Conservation (phyloP, 441 rosid species). For the Bruguiera hainesii region DNA sequence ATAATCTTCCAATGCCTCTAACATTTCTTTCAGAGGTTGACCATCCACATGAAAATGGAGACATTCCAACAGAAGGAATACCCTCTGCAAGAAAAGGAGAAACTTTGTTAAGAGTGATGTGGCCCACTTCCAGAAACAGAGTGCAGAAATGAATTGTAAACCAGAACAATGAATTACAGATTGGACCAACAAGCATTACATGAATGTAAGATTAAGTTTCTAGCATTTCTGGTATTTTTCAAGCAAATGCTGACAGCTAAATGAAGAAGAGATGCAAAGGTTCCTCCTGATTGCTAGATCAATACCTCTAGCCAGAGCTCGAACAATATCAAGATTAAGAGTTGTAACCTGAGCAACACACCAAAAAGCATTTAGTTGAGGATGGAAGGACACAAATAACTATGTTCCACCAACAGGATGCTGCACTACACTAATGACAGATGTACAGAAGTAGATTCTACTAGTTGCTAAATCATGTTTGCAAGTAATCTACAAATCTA, state of each 20-base stretch:
- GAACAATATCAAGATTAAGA: constrained; percentile 87
- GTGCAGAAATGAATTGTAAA: constrained; percentile 8
- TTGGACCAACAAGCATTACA: not conserved
- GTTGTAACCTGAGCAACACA: constrained; percentile 55
- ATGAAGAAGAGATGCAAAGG: constrained; percentile 5
- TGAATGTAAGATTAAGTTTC: not conserved
- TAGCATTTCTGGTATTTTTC: constrained; percentile 2
- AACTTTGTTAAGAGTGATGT: constrained; percentile 11
- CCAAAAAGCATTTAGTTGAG: constrained; percentile 1
- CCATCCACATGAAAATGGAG: constrained; percentile 97
- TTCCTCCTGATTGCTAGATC: constrained; percentile 14
- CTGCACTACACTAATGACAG: not conserved
- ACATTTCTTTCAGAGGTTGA: constrained; percentile 67
- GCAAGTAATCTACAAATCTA: too few species aligned
- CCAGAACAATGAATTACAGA: not conserved
- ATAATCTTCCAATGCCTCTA: constrained; percentile 31
- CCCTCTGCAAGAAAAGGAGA: constrained; percentile 66
- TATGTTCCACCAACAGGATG: not conserved
- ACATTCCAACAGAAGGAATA: constrained; percentile 79
- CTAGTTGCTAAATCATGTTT: too few species aligned
- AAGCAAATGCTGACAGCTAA: constrained; percentile 1
- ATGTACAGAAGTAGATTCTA: not conserved
- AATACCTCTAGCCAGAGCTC: constrained; percentile 90
- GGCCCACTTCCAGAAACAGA: constrained; percentile 7
- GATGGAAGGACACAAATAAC: not conserved